phyloP scores from a whole-genome alignment of 1,284 basidiomycete species.

The Rhizopogon hawkerae region DNA sequence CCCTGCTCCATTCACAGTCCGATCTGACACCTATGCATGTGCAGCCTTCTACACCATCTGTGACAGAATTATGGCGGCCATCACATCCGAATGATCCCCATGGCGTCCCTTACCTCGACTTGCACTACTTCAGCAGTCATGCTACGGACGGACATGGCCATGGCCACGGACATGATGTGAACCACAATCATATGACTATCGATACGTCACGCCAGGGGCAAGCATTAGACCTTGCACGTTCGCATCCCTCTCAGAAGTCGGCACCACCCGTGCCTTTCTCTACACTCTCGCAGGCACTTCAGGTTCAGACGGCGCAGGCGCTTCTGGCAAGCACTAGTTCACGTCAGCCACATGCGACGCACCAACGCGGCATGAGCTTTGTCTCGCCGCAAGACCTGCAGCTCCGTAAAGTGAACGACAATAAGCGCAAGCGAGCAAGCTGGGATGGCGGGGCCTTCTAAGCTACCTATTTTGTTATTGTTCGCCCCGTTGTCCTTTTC shows the following conservation, averaged over 20 bases:
- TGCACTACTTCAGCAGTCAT: constrained; percentile 54
- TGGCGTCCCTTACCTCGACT: constrained; percentile 61
- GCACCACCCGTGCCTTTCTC: constrained; percentile 24
- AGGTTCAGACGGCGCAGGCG: constrained; percentile 22
- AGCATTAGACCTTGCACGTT: constrained; percentile 58
- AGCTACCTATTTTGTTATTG: not conserved
- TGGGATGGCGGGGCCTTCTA: constrained; percentile 53
- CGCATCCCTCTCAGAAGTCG: constrained; percentile 27
- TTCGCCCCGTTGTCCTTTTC: not conserved
- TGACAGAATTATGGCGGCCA: constrained; percentile 24
- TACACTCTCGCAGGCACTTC: constrained; percentile 24
- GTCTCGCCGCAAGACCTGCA: constrained; percentile 63
- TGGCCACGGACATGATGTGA: constrained; percentile 9
- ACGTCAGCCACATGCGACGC: constrained; percentile 30
- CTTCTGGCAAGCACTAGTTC: constrained; percentile 11
- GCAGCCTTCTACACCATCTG: constrained; percentile 17
- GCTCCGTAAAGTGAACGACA: constrained; percentile 42
- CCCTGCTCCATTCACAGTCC: constrained; percentile 14
- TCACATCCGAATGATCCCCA: constrained; percentile 32
- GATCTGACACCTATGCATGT: constrained; percentile 20
- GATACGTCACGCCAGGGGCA: constrained; percentile 40
- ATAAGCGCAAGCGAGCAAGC: constrained; percentile 66
- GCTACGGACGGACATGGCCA: constrained; percentile 15
- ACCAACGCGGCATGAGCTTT: constrained; percentile 57
- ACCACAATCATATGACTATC: constrained; percentile 10